A percentile compares a stretch with the other conserved stretches of the same genome.
Evolutionary conservation across 768 basidiomycete species (phyloP).

Genomic region (Lentinula detonsa): DNA sequence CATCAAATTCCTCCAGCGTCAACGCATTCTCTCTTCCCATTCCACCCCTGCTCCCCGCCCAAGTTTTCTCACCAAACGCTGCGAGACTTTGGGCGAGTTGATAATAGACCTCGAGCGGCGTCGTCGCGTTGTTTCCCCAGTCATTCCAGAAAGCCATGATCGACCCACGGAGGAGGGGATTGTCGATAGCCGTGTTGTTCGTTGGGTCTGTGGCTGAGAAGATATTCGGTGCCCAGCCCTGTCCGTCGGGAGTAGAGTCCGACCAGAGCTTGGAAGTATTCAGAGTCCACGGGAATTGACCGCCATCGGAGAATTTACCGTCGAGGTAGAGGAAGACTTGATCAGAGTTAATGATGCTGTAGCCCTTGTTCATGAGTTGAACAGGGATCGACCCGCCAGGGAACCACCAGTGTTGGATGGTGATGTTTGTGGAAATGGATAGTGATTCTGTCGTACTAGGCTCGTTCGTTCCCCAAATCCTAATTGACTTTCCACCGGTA

Average conservation of each 20-base stretch:
- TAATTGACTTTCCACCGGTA: slow-evolving; percentile 29
- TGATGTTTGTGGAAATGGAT: slow-evolving; percentile 30
- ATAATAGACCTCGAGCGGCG: slow-evolving; percentile 36
- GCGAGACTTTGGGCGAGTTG: slow-evolving; percentile 34
- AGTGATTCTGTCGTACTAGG: slow-evolving; percentile 22
- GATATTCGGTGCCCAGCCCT: slow-evolving; percentile 31
- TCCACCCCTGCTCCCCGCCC: slow-evolving; percentile 26
- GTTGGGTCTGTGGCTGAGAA: slow-evolving; percentile 20
- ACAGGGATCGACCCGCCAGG: slow-evolving; percentile 25
- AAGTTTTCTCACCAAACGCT: slow-evolving; percentile 35
- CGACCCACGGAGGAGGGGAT: slow-evolving; percentile 23
- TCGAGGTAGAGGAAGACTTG: slow-evolving; percentile 29
- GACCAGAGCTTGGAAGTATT: slow-evolving; percentile 23
- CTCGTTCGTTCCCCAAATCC: slow-evolving; percentile 37
- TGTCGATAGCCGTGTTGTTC: slow-evolving; percentile 24
- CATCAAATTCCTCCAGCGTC: slow-evolving; percentile 27
- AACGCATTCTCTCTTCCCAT: slow-evolving; percentile 22
- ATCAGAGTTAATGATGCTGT: slow-evolving; percentile 30
- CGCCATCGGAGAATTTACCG: slow-evolving; percentile 25
- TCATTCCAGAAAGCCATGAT: slow-evolving; percentile 37
- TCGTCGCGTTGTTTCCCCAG: slow-evolving; percentile 41
- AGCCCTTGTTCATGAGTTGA: slow-evolving; percentile 25
- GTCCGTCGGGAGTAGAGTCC: slow-evolving; percentile 19
- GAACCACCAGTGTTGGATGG: slow-evolving; percentile 39
- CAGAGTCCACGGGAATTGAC: slow-evolving; percentile 26